Evolutionary conservation across 2,329 filamentous ascomycete species (phyloP), one percentile per base, ranked within the genome.

Genomic region (Aspergillus neotritici): DNA sequence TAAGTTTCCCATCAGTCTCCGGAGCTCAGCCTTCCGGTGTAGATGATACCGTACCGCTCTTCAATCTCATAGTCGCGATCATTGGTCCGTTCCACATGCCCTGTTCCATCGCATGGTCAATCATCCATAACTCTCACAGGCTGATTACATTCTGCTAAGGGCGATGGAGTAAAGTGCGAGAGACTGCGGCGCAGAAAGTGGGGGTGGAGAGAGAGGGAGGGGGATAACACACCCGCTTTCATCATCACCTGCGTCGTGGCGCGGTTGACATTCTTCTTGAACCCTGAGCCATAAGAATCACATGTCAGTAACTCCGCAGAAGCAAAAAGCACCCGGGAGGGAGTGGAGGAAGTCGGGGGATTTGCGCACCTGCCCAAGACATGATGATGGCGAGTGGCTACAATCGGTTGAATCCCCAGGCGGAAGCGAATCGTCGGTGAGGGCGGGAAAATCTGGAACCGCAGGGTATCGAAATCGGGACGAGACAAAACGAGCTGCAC

Each of bases 231-330:
- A 86, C 84, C 87, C 45, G 90, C 94, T 79, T 98, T 98, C 91
- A 98, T 97, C 88, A 98, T 96, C 51, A 97, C 91, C 83, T 96
- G 90, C 73, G 94, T 98, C 70, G 91, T 96, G 61, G 91, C 91
- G 74, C 93, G 88, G 76, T 93, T 91, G 75, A 97, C 90, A 82
- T 94, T 94, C 70, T 94, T 95, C 75, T 93, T 89, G 75, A 89
- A 91, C 53, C 84, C 84, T 86, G 61, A 30, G 49, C 14, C 15
- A 13, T 9, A 12, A n/a, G n/a, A 25, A 17, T 17, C n/a, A 21
- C 14, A 38, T 44, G 42, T 49, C 14, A 47, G 48, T 29, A 32
- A 34, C 10, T n/a, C 21, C 21, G 21, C 21, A 25, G 9, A 15
- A 11, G 6, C 17, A 14, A 11, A 15, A n/a, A 41, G 21, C 15